Base-by-base conservation (phyloP, 106 monocot genomes). In the Acanthochlamys bracteata region DNA sequence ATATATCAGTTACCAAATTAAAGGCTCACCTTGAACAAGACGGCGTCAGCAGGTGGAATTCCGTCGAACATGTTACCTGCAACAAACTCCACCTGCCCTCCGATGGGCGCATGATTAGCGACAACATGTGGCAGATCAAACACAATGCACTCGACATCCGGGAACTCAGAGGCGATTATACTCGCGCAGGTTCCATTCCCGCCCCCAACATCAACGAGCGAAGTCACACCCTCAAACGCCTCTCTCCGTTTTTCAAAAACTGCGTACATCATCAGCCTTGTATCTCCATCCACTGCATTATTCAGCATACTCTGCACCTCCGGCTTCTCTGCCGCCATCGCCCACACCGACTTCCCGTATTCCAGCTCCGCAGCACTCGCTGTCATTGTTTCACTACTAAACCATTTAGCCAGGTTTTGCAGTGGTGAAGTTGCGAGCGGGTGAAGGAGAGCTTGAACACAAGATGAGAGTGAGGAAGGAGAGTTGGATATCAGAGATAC, bases 131-230 rank as follows among this genome's bases (percentile, higher is more conserved):
- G 64, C 2, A 64, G 16, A 13, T 64, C 64, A 10, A 45, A 21
- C 4, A 64, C 64, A 0, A 22, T 64, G 45, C 64, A 64, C 24
- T 59, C 26, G 0, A 59, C 26, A 1, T 59, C 24, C 59, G 59
- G 61, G 39, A 61, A 61, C 0, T 33, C 61, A 33, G 15, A 14
- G 41, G 61, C 39, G n/a, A 64, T 64, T 0, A 16, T 21, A 24
- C 7, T 20, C 4, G 64, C 64, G 4, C 19, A 42, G 3, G 64
- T 46, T 24, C 64, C 64, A 22, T 41, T 64, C 19, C 64, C 42
- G 11, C 64, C 64, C 0, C 64, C 64, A 23, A 64, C 64, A 14
- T 64, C 64, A 21, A 64, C 64, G 6, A 64, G 45, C 11, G 45
- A 45, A n/a, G 17, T 49, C 20, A 64, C n/a, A 23, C 53, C 53